These are phyloP conservation scores for Adansonia grandidieri DNA, from an alignment of 441 rosid genomes.

Conservation along the genomic window DNA sequence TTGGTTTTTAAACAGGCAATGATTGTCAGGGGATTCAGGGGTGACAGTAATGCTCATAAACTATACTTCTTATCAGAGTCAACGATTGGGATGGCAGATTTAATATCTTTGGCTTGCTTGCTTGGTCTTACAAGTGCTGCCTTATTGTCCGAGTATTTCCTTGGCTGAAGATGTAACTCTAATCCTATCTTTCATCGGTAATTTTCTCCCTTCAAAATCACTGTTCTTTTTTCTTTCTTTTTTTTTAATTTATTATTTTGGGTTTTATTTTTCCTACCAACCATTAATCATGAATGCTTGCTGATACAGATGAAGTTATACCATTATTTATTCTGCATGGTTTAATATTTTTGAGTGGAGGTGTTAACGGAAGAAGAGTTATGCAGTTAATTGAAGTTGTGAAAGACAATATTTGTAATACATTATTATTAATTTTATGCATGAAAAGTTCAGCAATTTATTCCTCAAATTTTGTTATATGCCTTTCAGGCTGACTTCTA, in stretches of 20 bases:
- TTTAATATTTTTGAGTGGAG: not conserved
- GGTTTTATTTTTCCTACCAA: not conserved
- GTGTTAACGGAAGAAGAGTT: not conserved
- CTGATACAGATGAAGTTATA: not conserved
- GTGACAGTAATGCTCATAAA: slow-evolving; percentile 73
- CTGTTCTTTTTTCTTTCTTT: not conserved
- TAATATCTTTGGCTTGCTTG: slow-evolving; percentile 61
- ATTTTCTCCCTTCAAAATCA: not conserved
- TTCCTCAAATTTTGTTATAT: not conserved
- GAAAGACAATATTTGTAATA: not conserved
- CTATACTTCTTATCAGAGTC: slow-evolving; percentile 64
- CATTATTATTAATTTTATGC: not conserved
- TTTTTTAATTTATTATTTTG: not conserved
- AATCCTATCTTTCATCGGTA: not conserved
- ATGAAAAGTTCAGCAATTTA: not conserved
- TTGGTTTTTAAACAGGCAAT: slow-evolving; percentile 60
- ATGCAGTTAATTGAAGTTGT: not conserved
- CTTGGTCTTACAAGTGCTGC: slow-evolving; percentile 66
- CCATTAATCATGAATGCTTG: not conserved
- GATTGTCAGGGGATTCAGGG: slow-evolving; percentile 93
- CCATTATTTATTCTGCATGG: not conserved
- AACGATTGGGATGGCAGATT: slow-evolving; percentile 58
- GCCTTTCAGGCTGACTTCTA: not conserved
- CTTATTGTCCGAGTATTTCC: slow-evolving; percentile 60
- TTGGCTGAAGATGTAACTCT: slow-evolving; percentile 37